Evolutionary conservation across 345 rosid species (phyloP).

Genomic region (Cardamine resedifolia): DNA sequence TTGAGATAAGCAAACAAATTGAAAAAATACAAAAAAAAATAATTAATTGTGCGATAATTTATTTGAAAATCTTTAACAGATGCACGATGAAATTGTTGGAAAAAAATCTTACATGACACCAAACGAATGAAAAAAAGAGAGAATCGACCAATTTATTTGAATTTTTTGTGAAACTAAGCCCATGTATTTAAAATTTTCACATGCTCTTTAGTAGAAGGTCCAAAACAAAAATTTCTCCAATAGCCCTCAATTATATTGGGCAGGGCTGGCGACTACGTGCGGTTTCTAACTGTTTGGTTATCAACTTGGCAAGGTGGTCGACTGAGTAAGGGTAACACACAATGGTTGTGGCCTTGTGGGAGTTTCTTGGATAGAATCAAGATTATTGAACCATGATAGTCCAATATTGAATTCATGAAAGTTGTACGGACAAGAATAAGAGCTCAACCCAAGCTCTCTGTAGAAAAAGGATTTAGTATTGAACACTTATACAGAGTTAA

Average conservation of each 20-base stretch:
- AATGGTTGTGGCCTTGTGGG: background rate
- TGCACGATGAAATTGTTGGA: no score
- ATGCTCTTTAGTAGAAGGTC: background rate
- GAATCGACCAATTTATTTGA: no score
- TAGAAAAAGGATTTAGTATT: background rate
- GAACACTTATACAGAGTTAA: conserved; percentile 2
- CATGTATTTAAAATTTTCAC: background rate
- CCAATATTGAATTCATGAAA: background rate
- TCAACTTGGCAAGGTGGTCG: background rate
- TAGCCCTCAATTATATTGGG: background rate
- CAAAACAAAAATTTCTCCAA: background rate
- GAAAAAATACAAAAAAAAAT: no score
- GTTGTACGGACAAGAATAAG: background rate
- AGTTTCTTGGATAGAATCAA: background rate
- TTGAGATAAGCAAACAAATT: no score
- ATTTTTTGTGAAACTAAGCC: no score
- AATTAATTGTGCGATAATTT: no score
- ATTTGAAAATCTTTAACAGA: no score
- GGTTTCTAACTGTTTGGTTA: background rate
- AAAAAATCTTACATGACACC: no score
- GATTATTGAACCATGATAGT: background rate
- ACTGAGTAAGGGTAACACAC: background rate
- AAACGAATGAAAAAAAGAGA: no score
- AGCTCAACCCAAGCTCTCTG: background rate
- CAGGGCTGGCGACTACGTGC: background rate